Evolutionary conservation across 176 grass and related monocot genomes (phyloP), one percentile per base, ranked within the genome.

Genomic region (Pharus latifolius): DNA sequence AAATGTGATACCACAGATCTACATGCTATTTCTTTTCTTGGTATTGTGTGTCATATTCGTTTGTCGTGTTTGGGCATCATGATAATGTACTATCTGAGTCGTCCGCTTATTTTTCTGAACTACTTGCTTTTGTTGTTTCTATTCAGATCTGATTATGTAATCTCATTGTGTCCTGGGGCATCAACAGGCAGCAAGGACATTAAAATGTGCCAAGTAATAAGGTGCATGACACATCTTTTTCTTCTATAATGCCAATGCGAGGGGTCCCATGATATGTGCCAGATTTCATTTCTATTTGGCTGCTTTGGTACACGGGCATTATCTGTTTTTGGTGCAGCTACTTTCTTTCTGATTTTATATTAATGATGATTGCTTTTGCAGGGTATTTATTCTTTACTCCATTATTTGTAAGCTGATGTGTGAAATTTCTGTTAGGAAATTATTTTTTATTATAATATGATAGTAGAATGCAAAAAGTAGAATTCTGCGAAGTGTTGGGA

Each of bases 161-260:
- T 3, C 49, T 78, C 88, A 49, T 81, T 91, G 77, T 87, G 84
- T 56, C 88, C 88, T 84, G 80, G 67, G 49, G 74, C 49, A 40
- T 73, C 76, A 24, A 70, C 76, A 42, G 57, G 47, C 26, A 74
- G 62, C 47, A 87, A 63, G 50, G 66, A 34, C 64, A 77, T 65
- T 44, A 84, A 65, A 69, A 75, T 26, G 75, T 56, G 67, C 44
- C 67, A 76, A 48, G 67, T 56, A 17, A 62, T 70, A 70, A 91
- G 79, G 88, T 91, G 53, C 30, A 53, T 34, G 22, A 6, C 24
- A 2, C 14, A 34, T 85, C 46, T 37, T 61, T 73, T 80, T 47
- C 32, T 55, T 22, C 45, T 60, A 26, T 17, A 31, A 29, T 16
- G 17, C 46, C 30, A 26, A 2, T 80, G 28, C 51, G 46, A 14